These are phyloP conservation scores for Decorospora gaudefroyi DNA, from an alignment of 2,329 filamentous ascomycete species.

Conservation along the genomic window DNA sequence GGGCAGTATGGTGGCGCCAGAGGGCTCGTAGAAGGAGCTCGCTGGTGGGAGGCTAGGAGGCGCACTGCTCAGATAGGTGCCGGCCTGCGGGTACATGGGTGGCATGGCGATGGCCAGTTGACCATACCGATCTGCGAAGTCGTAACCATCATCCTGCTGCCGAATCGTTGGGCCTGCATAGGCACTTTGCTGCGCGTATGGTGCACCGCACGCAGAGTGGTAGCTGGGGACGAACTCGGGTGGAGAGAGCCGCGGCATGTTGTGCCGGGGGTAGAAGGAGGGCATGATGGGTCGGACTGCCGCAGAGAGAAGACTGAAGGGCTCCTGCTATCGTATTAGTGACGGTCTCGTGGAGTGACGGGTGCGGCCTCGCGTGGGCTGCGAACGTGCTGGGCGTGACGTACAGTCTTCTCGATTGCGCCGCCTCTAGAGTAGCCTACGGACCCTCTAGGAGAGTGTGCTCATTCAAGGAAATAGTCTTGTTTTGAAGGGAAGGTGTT, in stretches of 20 bases:
- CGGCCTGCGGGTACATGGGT: conserved; percentile 48
- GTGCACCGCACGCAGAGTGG: conserved; percentile 51
- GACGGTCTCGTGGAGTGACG: not conserved
- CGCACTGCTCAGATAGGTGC: conserved; percentile 47
- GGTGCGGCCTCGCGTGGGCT: conserved; percentile 6
- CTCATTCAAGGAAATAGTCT: conserved; percentile 46
- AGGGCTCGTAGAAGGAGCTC: conserved; percentile 52
- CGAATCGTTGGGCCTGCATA: conserved; percentile 49
- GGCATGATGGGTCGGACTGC: conserved; percentile 53
- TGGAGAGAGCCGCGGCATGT: conserved; percentile 54
- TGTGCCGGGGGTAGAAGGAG: conserved; percentile 55
- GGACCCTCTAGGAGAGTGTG: conserved; percentile 39
- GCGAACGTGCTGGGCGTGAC: conserved; percentile 17
- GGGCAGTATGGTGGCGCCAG: conserved; percentile 53
- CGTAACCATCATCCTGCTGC: conserved; percentile 53
- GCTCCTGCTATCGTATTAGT: conserved; percentile 42
- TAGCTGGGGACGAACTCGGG: conserved; percentile 54
- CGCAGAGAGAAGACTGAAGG: conserved; percentile 51
- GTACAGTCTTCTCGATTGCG: conserved; percentile 50
- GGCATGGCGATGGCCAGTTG: conserved; percentile 49
- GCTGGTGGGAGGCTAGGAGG: conserved; percentile 44
- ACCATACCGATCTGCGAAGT: conserved; percentile 54
- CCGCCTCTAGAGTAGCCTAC: conserved; percentile 43
- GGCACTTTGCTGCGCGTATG: conserved; percentile 53
- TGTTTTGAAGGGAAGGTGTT: conserved; percentile 20